A percentile compares a stretch with the other conserved stretches of the same genome.
phyloP scores from a whole-genome alignment of 2,329 filamentous ascomycete species.

The Leptodontidium sp. region DNA sequence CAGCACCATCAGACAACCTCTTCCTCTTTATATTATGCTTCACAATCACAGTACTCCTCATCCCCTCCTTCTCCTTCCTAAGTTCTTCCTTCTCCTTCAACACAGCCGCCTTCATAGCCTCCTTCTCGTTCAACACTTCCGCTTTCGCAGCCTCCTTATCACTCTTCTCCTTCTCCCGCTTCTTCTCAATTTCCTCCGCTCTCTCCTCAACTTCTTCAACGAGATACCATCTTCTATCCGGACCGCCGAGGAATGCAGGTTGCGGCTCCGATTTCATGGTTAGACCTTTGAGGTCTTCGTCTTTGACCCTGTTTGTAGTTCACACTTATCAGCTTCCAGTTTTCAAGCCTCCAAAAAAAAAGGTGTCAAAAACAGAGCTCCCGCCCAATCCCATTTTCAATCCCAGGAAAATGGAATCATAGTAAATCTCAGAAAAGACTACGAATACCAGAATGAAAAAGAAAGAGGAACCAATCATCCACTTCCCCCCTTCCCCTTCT shows the following conservation, averaged over 20 bases:
- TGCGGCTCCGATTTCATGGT: slow-evolving; percentile 21
- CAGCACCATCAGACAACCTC: background rate
- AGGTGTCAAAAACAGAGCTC: no score
- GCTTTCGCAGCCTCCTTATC: slow-evolving; percentile 20
- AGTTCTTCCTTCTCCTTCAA: slow-evolving; percentile 21
- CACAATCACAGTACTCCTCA: background rate
- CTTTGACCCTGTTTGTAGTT: slow-evolving; percentile 22
- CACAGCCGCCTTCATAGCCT: slow-evolving; percentile 12
- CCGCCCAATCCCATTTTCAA: no score
- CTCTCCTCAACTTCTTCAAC: slow-evolving; percentile 23
- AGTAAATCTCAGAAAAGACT: background rate
- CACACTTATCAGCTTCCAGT: background rate
- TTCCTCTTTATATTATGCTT: slow-evolving; percentile 5
- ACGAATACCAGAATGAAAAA: background rate
- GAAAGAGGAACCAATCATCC: background rate
- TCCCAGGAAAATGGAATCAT: background rate
- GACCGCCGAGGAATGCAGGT: slow-evolving; percentile 25
- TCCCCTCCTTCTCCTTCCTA: background rate
- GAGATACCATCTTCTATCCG: slow-evolving; percentile 29
- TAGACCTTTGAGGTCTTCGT: slow-evolving; percentile 23
- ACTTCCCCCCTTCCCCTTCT: background rate
- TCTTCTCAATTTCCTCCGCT: slow-evolving; percentile 15
- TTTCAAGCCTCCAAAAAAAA: no score
- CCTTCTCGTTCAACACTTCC: slow-evolving; percentile 3
- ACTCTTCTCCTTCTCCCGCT: slow-evolving; percentile 14